A percentile compares a stretch with the other conserved stretches of the same genome.
phyloP scores from a whole-genome alignment of 1,284 basidiomycete species.

The Crocinoboletus sp. region DNA sequence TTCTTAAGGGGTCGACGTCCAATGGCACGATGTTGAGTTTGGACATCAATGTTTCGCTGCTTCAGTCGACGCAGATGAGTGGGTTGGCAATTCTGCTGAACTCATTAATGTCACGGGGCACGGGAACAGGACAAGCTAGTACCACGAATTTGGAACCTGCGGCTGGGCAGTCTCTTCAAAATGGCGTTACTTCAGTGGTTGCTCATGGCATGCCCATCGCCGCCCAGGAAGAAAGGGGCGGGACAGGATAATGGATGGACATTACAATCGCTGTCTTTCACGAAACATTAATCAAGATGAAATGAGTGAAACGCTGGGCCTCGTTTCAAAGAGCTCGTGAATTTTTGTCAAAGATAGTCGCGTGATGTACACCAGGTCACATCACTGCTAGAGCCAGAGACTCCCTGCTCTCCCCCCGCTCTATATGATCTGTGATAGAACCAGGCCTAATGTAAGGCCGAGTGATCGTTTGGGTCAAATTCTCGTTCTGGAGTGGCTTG shows the following conservation, averaged over 20 bases:
- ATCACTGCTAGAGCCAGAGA: too few relatives aligned
- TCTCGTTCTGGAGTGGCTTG: too few relatives aligned
- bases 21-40: constrained; percentile 66
- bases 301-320: too few relatives aligned
- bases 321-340: too few relatives aligned
- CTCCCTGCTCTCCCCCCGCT: too few relatives aligned
- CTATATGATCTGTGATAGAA: too few relatives aligned
- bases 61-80: constrained; percentile 68
- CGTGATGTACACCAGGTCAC: too few relatives aligned
- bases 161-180: constrained; percentile 16
- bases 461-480: too few relatives aligned
- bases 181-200: constrained; percentile 12
- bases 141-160: constrained; percentile 11
- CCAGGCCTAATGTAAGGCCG: too few relatives aligned
- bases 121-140: constrained; percentile 21
- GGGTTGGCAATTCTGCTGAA: constrained; percentile 67
- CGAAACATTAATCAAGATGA: constrained; percentile 6
- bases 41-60: constrained; percentile 67
- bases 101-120: constrained; percentile 47
- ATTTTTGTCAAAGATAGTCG: too few relatives aligned
- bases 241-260: constrained; percentile 25
- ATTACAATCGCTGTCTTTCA: constrained; percentile 14
- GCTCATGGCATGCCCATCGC: constrained; percentile 6
- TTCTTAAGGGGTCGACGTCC: constrained; percentile 61
- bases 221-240: constrained; percentile 20